Conservation (phyloP, 106 monocot species). For the Dendrobium chrysotoxum region DNA sequence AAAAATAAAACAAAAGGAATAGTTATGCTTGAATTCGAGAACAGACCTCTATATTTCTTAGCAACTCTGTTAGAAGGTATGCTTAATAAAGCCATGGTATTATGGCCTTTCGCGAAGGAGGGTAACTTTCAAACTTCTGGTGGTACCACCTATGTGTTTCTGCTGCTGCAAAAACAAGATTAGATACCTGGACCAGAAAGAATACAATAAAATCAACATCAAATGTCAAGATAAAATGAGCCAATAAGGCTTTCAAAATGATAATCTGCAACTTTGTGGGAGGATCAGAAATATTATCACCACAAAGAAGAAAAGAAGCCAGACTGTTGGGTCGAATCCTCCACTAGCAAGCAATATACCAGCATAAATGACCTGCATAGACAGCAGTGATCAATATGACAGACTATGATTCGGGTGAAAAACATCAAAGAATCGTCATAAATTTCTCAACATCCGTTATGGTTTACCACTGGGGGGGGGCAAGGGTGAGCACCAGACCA, state of each 20-base stretch:
- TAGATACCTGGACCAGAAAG: slow-evolving; percentile 46
- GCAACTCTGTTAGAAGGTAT: neutral
- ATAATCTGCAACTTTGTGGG: too few relatives aligned
- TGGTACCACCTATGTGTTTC: slow-evolving; percentile 87
- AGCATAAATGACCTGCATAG: slow-evolving; percentile 72
- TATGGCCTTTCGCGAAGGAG: slow-evolving; percentile 45
- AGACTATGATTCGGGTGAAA: neutral
- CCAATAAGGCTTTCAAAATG: too few relatives aligned
- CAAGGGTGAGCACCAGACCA: too few relatives aligned
- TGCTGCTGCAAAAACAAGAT: slow-evolving; percentile 72
- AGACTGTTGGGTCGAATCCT: slow-evolving; percentile 57
- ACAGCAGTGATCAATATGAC: neutral
- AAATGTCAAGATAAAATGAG: neutral
- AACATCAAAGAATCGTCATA: neutral
- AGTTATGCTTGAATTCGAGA: neutral
- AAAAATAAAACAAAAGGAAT: neutral
- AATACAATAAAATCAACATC: neutral
- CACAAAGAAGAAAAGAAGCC: slow-evolving; percentile 87
- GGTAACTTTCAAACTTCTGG: slow-evolving; percentile 74
- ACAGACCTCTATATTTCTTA: neutral
- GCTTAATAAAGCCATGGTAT: slow-evolving; percentile 65
- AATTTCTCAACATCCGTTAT: neutral
- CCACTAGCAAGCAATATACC: slow-evolving; percentile 76
- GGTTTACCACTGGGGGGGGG: too few relatives aligned
- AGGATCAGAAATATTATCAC: slow-evolving; percentile 11